These are phyloP conservation scores for Penicillium concentricum DNA, from an alignment of 2,329 filamentous ascomycete species.

Conservation along the genomic window DNA sequence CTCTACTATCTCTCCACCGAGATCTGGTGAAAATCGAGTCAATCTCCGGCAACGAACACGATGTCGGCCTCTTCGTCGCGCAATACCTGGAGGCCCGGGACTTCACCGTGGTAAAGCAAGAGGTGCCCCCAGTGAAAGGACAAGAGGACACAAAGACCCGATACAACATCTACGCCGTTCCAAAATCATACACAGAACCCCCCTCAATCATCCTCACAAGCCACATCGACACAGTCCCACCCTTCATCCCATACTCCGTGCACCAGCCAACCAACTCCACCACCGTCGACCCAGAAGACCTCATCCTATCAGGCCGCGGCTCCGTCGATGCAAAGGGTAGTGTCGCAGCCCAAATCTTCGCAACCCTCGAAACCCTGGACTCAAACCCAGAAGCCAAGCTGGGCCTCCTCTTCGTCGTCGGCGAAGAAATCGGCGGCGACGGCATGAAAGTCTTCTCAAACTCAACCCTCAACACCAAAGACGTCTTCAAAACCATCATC, in stretches of 20 bases:
- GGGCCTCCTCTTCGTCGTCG: slow-evolving; percentile 65
- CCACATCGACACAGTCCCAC: slow-evolving; percentile 73
- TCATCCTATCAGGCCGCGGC: slow-evolving; percentile 46
- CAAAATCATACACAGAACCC: slow-evolving; percentile 16
- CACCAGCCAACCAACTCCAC: slow-evolving; percentile 38
- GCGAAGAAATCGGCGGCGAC: slow-evolving; percentile 77
- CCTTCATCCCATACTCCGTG: slow-evolving; percentile 51
- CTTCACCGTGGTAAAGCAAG: slow-evolving; percentile 63
- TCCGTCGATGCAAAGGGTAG: slow-evolving; percentile 49
- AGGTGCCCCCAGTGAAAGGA: slow-evolving; percentile 21
- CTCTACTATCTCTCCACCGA: slow-evolving; percentile 70
- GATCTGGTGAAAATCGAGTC: slow-evolving; percentile 73
- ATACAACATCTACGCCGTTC: slow-evolving; percentile 75
- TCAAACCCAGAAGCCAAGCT: slow-evolving; percentile 40
- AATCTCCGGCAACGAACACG: slow-evolving; percentile 66
- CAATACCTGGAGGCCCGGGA: slow-evolving; percentile 61
- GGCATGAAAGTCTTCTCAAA: slow-evolving; percentile 66
- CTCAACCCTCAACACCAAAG: slow-evolving; percentile 49
- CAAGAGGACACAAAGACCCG: slow-evolving; percentile 37
- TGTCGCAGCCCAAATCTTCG: slow-evolving; percentile 46
- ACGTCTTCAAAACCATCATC: slow-evolving; percentile 66
- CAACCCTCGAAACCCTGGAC: slow-evolving; percentile 47
- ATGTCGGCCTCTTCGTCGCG: slow-evolving; percentile 67
- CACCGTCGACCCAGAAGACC: slow-evolving; percentile 23
- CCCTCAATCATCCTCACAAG: slow-evolving; percentile 54